Base-by-base conservation (phyloP, 163 green algal genomes). In the Scenedesmus sp. region DNA sequence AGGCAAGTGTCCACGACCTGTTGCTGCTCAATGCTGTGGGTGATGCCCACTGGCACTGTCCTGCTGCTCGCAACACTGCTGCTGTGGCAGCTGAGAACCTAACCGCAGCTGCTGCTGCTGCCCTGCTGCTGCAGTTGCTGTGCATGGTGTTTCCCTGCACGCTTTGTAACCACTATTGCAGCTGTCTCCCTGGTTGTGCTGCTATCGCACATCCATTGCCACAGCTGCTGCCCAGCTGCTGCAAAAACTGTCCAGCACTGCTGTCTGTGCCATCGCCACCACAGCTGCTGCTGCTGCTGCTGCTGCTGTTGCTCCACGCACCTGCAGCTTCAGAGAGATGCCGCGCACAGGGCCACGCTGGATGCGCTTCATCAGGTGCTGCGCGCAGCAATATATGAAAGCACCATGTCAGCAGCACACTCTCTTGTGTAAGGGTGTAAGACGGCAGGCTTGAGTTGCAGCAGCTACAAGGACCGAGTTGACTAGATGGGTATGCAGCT, bases 331-430 rank as follows among this genome's bases (percentile, higher is more conserved):
- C 74, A 99, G 96, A 46, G 98, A 99, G 95, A 99, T 99, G 92
- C 98, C 98, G 88, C 98, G 97, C 73, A 99, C 98, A 26, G 98
- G 98, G 16, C 98, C 98, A 79, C 98, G 96, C 96, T 99, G 98
- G 94, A 99, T 99, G 93, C 98, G 97, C 98, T 99, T 99, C 98
- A 99, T 99, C 95, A 99, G 92, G 94, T 99, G 98, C 97, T 99
- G 97, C 96, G 95, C 26, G 10, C 82, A 84, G 77, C 34, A 84
- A 62, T 16, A 34, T 0, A n/a, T 3, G 9, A 46, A 59, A 84
- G 13, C 77, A 64, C 2, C 34, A 84, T 8, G 74, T 2, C 74
- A 55, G 74, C n/a, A 83, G 74, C 26, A 55, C 74, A 55, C 74
- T 20, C 5, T 7, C 26, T 46, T 46, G 34, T 46, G 34, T 46